phyloP scores from a whole-genome alignment of 768 basidiomycete species.

The Lactarius psammicola region DNA sequence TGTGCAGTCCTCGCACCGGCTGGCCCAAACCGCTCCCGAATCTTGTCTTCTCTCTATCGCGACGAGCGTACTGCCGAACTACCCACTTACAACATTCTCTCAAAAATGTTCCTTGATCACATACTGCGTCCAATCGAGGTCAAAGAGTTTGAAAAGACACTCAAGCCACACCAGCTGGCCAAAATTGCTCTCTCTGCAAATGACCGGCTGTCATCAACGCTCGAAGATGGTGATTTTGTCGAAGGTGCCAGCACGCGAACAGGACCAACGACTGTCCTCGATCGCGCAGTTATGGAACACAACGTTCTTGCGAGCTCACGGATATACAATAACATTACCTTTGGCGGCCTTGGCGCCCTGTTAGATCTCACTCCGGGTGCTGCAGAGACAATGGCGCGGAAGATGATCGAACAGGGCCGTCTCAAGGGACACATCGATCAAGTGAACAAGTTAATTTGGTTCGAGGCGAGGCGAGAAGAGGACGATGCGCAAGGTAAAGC shows the following conservation, averaged over 20 bases:
- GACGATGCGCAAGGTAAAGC: conserved; percentile 94
- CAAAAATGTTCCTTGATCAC: conserved; percentile 98
- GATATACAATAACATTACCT: conserved; percentile 97
- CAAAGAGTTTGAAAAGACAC: conserved; percentile 80
- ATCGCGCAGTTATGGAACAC: conserved; percentile 98
- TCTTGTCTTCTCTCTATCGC: conserved; percentile 88
- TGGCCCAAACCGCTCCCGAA: conserved; percentile 91
- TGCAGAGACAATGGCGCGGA: conserved; percentile 95
- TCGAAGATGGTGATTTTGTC: conserved; percentile 53
- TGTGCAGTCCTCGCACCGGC: conserved; percentile 97
- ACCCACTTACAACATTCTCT: conserved; percentile 83
- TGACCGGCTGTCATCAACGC: conserved; percentile 70
- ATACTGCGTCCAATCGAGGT: conserved; percentile 90
- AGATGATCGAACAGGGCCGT: conserved; percentile 98
- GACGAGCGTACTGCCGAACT: conserved; percentile 87
- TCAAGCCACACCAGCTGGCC: conserved; percentile 94
- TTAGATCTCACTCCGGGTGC: conserved; percentile 88
- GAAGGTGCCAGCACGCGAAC: conserved; percentile 71
- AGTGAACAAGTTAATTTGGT: conserved; percentile 91
- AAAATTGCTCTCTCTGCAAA: conserved; percentile 82
- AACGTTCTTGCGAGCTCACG: conserved; percentile 95
- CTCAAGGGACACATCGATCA: conserved; percentile 94
- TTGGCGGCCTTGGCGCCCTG: conserved; percentile 86
- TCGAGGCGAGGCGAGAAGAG: conserved; percentile 83
- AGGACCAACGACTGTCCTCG: conserved; percentile 93